phyloP scores from a whole-genome alignment of 2,329 filamentous ascomycete genomes.

The Paraphoma chrysanthemicola region DNA sequence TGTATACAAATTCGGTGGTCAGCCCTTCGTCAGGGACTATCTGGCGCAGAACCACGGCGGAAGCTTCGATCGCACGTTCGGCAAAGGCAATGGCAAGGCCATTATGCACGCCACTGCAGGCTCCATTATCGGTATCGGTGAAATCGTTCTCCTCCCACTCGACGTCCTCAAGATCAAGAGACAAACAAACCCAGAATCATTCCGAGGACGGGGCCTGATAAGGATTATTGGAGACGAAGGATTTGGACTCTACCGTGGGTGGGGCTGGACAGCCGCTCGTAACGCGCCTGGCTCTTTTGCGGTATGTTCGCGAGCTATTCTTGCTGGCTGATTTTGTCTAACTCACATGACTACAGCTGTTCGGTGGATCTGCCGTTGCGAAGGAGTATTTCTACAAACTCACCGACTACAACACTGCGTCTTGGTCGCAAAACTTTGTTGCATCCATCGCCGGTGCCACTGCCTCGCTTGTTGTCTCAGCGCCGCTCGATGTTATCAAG shows the following conservation, averaged over 20 bases:
- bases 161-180: constrained; percentile 99
- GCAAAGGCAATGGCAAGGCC: constrained; percentile 96
- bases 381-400: constrained; percentile 95
- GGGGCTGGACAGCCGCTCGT: constrained; percentile 95
- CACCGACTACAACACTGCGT: constrained; percentile 91
- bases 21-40: constrained; percentile 93
- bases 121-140: constrained; percentile 93
- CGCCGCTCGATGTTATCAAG: constrained; percentile 98
- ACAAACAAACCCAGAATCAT: constrained; percentile 98
- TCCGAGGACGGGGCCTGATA: constrained; percentile 89
- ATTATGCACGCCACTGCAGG: constrained; percentile 97
- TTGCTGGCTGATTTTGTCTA: constrained; percentile 8
- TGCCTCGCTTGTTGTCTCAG: constrained; percentile 94
- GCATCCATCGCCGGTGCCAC: constrained; percentile 95
- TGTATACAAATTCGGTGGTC: constrained; percentile 98
- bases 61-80: constrained; percentile 87
- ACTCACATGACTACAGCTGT: constrained; percentile 66
- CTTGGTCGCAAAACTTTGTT: constrained; percentile 96
- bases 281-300: constrained; percentile 98
- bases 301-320: constrained; percentile 60
- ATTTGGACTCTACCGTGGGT: constrained; percentile 93
- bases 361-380: constrained; percentile 94
- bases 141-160: constrained; percentile 92
- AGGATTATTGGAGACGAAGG: constrained; percentile 93
- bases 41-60: constrained; percentile 79